These are phyloP conservation scores for Aspergillus quadricinctus DNA, from an alignment of 2,329 filamentous ascomycete species.

Conservation along the genomic window DNA sequence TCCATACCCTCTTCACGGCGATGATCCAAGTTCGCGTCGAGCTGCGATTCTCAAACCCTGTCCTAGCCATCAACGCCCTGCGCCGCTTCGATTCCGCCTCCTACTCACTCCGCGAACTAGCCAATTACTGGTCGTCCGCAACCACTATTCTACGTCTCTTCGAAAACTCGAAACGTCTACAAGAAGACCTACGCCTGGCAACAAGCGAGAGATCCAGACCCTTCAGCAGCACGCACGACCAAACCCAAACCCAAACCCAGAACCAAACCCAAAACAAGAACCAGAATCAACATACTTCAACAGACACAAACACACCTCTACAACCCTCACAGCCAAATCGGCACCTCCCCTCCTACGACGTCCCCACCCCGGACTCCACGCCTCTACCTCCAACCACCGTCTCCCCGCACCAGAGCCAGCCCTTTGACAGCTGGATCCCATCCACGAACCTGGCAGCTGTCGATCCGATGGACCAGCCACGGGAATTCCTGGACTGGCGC, in stretches of 20 bases:
- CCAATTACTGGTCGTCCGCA: conserved; percentile 42
- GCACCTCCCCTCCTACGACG: conserved; percentile 20
- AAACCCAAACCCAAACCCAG: conserved; percentile 1
- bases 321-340: conserved; percentile 18
- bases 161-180: conserved; percentile 40
- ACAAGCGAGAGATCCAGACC: conserved; percentile 30
- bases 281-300: conserved; percentile 2
- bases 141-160: conserved; percentile 42
- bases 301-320: conserved; percentile 14
- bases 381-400: conserved; percentile 18
- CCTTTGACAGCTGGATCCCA: conserved; percentile 32
- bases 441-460: conserved; percentile 23
- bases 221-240: conserved; percentile 16
- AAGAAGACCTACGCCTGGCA: conserved; percentile 38
- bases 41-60: conserved; percentile 43
- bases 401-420: conserved; percentile 21
- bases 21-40: conserved; percentile 47
- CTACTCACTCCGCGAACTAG: conserved; percentile 38
- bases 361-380: conserved; percentile 29
- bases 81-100: conserved; percentile 42
- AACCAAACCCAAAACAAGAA: not conserved
- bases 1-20: conserved; percentile 43
- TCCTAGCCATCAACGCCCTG: conserved; percentile 43
- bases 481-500: conserved; percentile 38
- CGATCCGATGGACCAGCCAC: conserved; percentile 29